These are phyloP conservation scores for Boletus speciosus DNA, from an alignment of 768 basidiomycete species.

Conservation along the genomic window DNA sequence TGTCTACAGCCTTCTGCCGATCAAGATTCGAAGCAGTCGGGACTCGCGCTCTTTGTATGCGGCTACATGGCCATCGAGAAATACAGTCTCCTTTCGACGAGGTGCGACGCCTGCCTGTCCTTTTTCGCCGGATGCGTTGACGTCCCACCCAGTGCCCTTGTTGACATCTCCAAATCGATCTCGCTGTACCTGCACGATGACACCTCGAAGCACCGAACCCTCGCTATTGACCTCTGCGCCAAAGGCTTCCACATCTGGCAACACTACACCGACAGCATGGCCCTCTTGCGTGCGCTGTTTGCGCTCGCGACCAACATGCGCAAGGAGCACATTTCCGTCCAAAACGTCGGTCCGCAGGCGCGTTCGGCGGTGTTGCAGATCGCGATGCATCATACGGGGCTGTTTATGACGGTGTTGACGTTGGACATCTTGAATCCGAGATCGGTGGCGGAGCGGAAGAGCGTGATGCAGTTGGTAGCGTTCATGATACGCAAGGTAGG, in stretches of 20 bases:
- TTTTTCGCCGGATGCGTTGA: neutral
- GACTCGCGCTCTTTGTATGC: slow-evolving; percentile 73
- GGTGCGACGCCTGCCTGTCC: slow-evolving; percentile 39
- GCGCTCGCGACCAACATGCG: slow-evolving; percentile 67
- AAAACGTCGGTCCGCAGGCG: slow-evolving; percentile 74
- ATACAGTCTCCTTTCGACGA: slow-evolving; percentile 68
- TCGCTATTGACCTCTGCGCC: slow-evolving; percentile 87
- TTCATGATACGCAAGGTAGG: slow-evolving; percentile 87
- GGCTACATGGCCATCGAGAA: slow-evolving; percentile 82
- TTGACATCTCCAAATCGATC: slow-evolving; percentile 83
- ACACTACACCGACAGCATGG: slow-evolving; percentile 86
- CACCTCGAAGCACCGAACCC: slow-evolving; percentile 55
- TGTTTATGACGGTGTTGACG: slow-evolving; percentile 93
- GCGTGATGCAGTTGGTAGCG: slow-evolving; percentile 89
- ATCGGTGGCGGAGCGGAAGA: slow-evolving; percentile 73
- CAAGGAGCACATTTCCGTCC: slow-evolving; percentile 65
- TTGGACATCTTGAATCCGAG: slow-evolving; percentile 83
- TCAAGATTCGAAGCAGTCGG: slow-evolving; percentile 54
- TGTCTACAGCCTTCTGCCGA: slow-evolving; percentile 58
- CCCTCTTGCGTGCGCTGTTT: slow-evolving; percentile 82
- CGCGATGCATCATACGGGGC: slow-evolving; percentile 73
- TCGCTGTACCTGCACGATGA: slow-evolving; percentile 74
- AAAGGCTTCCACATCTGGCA: slow-evolving; percentile 95
- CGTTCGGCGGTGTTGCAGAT: slow-evolving; percentile 82
- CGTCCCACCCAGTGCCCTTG: slow-evolving; percentile 54